These are phyloP conservation scores for Petunia hybrid DNA, from an alignment of 305 asterid genomes.

Conservation along the genomic window DNA sequence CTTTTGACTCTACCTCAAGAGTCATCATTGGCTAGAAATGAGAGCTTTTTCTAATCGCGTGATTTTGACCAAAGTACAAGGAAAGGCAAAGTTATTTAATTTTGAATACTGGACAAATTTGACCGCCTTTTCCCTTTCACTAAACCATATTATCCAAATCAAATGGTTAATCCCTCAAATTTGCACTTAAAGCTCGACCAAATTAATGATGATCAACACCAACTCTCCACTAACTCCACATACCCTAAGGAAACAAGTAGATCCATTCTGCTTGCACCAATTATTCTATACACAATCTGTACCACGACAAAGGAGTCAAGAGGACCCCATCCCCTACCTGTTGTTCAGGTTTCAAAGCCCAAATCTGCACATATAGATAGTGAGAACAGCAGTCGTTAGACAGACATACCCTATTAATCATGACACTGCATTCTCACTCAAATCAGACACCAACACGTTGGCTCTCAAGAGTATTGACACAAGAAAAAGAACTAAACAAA, in stretches of 20 bases:
- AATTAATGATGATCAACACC: neutral
- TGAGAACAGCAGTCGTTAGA: neutral
- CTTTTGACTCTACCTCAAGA: too few species aligned
- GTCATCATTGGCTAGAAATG: too few species aligned
- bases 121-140: too few species aligned
- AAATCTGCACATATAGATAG: neutral
- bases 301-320: conserved; percentile 15
- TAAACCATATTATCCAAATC: neutral
- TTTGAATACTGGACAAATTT: too few species aligned
- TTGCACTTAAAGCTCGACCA: neutral
- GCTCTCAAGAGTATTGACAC: conserved; percentile 49
- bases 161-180: neutral
- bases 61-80: too few species aligned
- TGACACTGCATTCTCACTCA: conserved; percentile 22
- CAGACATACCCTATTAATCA: conserved; percentile 22
- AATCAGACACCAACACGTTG: conserved; percentile 32
- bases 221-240: neutral
- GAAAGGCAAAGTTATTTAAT: too few species aligned
- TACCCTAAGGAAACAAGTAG: neutral
- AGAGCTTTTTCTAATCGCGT: too few species aligned
- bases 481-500: conserved; percentile 5
- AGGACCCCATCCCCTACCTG: conserved; percentile 9
- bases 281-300: neutral
- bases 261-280: neutral
- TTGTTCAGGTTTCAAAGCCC: neutral